Conservation (phyloP, 2,329 filamentous ascomycete species). For the Colletotrichum spaethianum region DNA sequence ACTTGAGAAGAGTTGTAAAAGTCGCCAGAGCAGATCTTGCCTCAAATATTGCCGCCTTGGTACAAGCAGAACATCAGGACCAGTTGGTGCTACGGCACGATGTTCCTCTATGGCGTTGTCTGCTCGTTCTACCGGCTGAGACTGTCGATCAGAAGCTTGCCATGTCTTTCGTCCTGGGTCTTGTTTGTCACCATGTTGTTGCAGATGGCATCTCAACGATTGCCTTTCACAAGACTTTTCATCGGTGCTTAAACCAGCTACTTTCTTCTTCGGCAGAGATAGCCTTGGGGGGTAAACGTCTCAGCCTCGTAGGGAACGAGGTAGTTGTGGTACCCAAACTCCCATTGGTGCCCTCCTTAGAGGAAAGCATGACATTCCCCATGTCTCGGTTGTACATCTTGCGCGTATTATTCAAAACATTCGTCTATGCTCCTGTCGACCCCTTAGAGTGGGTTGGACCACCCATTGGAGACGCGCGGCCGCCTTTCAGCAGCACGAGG, state of each 20-base stretch:
- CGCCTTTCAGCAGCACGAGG: slow-evolving; percentile 4
- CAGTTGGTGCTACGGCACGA: background rate
- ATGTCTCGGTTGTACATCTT: slow-evolving; percentile 2
- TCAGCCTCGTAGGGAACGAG: background rate
- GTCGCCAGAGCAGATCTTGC: background rate
- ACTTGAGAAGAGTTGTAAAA: background rate
- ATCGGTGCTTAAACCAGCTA: background rate
- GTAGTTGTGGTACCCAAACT: background rate
- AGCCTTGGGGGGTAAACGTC: too few species aligned
- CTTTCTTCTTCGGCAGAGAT: slow-evolving; percentile 7
- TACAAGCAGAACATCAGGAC: slow-evolving; percentile 13
- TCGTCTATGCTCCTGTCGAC: background rate
- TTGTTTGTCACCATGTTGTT: slow-evolving; percentile 11
- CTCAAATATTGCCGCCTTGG: background rate
- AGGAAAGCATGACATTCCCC: slow-evolving; percentile 16
- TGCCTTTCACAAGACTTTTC: slow-evolving; percentile 8
- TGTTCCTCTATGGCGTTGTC: slow-evolving; percentile 14
- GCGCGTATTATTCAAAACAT: background rate
- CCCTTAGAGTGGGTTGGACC: slow-evolving; percentile 4
- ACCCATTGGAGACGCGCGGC: background rate
- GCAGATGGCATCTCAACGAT: slow-evolving; percentile 6
- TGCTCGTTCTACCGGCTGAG: background rate
- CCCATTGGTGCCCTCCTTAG: background rate
- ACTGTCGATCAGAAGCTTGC: background rate
- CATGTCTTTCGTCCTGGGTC: background rate